phyloP scores from a whole-genome alignment of 78 protist species.

The Cavenderia fasciculata region DNA sequence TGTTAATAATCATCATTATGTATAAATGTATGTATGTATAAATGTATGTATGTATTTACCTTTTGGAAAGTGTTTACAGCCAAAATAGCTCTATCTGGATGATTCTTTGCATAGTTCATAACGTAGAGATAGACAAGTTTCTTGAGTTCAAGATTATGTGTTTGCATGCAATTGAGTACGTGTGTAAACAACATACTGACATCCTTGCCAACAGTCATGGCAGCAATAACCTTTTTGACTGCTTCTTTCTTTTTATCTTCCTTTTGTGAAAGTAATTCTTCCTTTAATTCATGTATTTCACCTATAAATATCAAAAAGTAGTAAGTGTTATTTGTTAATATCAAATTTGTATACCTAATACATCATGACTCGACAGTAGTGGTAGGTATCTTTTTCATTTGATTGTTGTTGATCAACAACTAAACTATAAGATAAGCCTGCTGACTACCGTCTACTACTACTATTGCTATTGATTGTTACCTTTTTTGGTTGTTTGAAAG shows the following conservation, averaged over 20 bases:
- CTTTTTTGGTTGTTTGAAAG: slow-evolving; percentile 79
- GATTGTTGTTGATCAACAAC: not conserved
- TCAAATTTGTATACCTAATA: no score
- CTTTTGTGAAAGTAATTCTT: slow-evolving; percentile 79
- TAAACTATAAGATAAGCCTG: no score
- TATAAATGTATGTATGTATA: not conserved
- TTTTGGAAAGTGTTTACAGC: slow-evolving; percentile 98
- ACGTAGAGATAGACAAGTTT: slow-evolving; percentile 99
- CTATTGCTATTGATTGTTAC: not conserved
- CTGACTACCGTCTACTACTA: not conserved
- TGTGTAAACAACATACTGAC: slow-evolving; percentile 92
- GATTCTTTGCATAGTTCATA: slow-evolving; percentile 98
- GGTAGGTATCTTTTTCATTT: not conserved
- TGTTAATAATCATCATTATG: not conserved
- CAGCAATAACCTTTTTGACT: slow-evolving; percentile 98
- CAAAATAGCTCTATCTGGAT: slow-evolving; percentile 98
- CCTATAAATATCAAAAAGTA: slow-evolving; percentile 31
- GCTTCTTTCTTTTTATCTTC: slow-evolving; percentile 93
- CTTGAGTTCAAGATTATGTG: slow-evolving; percentile 96
- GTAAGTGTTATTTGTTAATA: no score
- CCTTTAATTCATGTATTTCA: slow-evolving; percentile 83
- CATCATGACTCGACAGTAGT: no score
- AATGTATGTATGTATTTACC: slow-evolving; percentile 42
- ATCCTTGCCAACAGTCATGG: slow-evolving; percentile 99
- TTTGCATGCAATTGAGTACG: slow-evolving; percentile 96